Evolutionary conservation across 2,329 filamentous ascomycete genomes (phyloP).

Genomic region (Talaromyces amestolkiae): DNA sequence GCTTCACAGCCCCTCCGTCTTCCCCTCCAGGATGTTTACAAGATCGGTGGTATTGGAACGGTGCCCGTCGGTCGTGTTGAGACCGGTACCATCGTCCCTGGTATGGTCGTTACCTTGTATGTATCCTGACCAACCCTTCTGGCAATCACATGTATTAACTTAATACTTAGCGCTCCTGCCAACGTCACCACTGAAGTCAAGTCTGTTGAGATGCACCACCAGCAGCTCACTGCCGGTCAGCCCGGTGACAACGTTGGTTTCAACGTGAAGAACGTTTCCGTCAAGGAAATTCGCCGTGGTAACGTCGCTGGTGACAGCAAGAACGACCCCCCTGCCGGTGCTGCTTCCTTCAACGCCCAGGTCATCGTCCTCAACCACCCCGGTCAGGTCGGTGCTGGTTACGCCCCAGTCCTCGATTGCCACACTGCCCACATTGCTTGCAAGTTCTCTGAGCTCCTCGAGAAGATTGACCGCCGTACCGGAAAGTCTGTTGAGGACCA

Average conservation of each 20-base stretch:
- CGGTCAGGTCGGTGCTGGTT: constrained; percentile 97
- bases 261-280: constrained; percentile 99
- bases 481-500: constrained; percentile 88
- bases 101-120: constrained; percentile 80
- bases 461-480: constrained; percentile 99
- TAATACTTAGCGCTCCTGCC: constrained; percentile 64
- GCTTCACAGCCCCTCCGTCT: constrained; percentile 75
- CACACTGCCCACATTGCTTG: constrained; percentile 99
- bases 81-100: constrained; percentile 90
- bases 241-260: constrained; percentile 99
- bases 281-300: constrained; percentile 99
- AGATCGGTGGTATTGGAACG: constrained; percentile 99
- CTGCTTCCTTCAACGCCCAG: constrained; percentile 97
- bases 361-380: constrained; percentile 99
- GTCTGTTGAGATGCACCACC: constrained; percentile 99
- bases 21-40: constrained; percentile 99
- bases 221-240: constrained; percentile 91
- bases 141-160: background rate
- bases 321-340: constrained; percentile 91
- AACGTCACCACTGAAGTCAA: constrained; percentile 99
- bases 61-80: constrained; percentile 99
- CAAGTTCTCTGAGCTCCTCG: constrained; percentile 98
- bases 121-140: background rate
- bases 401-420: constrained; percentile 98
- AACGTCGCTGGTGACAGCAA: constrained; percentile 99